Percentiles rank a stretch among this genome's conserved stretches.
These are phyloP conservation scores for Imleria badia DNA, from an alignment of 768 basidiomycete genomes.

Conservation along the genomic window DNA sequence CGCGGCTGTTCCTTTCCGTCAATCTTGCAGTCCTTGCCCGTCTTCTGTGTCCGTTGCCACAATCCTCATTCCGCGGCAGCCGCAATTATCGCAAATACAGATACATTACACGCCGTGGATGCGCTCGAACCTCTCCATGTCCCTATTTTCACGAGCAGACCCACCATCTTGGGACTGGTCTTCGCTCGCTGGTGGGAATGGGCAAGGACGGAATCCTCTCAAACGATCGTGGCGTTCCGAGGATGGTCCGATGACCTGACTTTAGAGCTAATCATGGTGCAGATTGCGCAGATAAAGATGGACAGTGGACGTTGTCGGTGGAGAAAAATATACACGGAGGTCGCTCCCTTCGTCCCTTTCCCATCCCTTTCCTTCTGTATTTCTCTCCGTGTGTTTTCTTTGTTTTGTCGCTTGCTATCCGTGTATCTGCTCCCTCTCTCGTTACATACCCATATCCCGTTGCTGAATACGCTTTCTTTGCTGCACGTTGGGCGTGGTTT, in stretches of 20 bases:
- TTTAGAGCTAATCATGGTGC: neutral
- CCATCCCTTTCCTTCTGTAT: neutral
- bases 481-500: neutral
- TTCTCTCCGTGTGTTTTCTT: neutral
- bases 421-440: neutral
- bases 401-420: neutral
- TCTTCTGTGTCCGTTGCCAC: neutral
- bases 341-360: neutral
- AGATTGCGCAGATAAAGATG: neutral
- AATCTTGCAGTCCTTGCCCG: neutral
- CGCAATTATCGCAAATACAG: slow-evolving; percentile 4
- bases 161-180: slow-evolving; percentile 27
- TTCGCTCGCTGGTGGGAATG: slow-evolving; percentile 28
- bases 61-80: neutral
- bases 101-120: slow-evolving; percentile 4
- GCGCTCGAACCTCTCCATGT: neutral
- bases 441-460: neutral
- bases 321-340: neutral
- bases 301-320: neutral
- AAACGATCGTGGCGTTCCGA: slow-evolving; percentile 30
- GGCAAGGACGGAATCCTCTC: slow-evolving; percentile 16
- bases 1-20: neutral
- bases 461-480: neutral
- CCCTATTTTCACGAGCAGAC: slow-evolving; percentile 15
- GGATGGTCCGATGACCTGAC: slow-evolving; percentile 20